Evolutionary conservation across 805 yeast species (phyloP).

Genomic region (Starmerella ratchasimensis): DNA sequence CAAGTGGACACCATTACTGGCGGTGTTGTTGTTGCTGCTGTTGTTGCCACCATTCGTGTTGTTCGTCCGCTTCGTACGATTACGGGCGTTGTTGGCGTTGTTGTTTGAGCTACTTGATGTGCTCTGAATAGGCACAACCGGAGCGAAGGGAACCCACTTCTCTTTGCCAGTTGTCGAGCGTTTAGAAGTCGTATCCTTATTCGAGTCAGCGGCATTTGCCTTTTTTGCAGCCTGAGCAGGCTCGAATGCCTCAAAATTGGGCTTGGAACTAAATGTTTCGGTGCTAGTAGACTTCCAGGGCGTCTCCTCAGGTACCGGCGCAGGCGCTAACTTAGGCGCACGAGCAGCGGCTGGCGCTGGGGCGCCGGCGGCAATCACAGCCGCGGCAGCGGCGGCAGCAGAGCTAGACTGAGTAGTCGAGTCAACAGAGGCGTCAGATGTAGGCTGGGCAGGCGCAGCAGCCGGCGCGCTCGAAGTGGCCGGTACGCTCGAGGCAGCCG

Average conservation of each 20-base stretch:
- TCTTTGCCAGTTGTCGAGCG: constrained; percentile 35
- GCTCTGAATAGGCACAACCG: constrained; percentile 14
- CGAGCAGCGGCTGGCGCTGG: constrained; percentile 4
- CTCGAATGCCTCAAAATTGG: constrained; percentile 13
- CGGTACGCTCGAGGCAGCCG: too few species aligned
- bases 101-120: background rate
- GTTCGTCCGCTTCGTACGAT: constrained; percentile 7
- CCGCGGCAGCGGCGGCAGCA: too few species aligned
- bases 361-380: too few species aligned
- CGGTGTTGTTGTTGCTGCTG: constrained; percentile 1
- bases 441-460: background rate
- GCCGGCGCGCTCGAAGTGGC: too few species aligned
- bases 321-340: constrained; percentile 37
- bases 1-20: constrained; percentile 2
- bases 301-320: constrained; percentile 47
- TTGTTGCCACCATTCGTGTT: background rate
- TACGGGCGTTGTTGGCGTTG: constrained; percentile 1
- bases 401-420: background rate
- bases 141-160: constrained; percentile 30
- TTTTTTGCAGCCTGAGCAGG: constrained; percentile 7
- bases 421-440: background rate
- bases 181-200: constrained; percentile 7
- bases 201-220: constrained; percentile 5
- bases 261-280: constrained; percentile 8
- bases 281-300: constrained; percentile 39